Base-by-base conservation (phyloP, 768 basidiomycete species). In the Ramaria sp. region DNA sequence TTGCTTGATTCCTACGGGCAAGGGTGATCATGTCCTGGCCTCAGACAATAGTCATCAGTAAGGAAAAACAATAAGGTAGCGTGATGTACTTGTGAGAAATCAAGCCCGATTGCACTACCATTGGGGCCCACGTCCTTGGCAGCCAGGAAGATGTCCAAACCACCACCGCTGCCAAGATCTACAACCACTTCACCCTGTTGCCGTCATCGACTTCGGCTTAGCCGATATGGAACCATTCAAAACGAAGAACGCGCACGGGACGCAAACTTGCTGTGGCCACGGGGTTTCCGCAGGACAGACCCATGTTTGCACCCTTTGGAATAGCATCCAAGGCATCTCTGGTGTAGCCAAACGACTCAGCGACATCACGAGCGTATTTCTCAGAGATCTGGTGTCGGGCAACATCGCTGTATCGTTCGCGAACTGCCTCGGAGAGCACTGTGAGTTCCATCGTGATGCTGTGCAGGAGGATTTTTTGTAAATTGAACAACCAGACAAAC, bases 141-240 rank as follows among this genome's bases (percentile, higher is more conserved):
- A 0, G 80, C 77, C 10, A 81, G 70, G 51, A 83, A 73, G 31
- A 82, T 70, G 59, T 83, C 79, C 11, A 79, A 69, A 0, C 82
- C 82, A 1, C 74, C 78, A 0, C 82, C 80, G 2, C 74, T 79
- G 7, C 81, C 82, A 7, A 84, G 70, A 63, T 83, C 78, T 1
- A 84, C 63, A 3, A 82, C 74, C 0, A 64, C 69, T 66, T 83
- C 81, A 46, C 81, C 81, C 80, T 81, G 59, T 27, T 27, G 27
- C 27, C 27, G 27, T 27, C 3, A 27, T 27, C 27, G 27, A 27
- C 27, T 27, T 27, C 27, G 27, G 27, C 17, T 11, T 13, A 19
- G 31, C 12, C 37, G 30, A n/a, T 33, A 31, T 20, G 5, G 15
- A n/a, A 31, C n/a, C 24, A 22, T 22, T 48, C 54, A 22, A 17